Evolutionary conservation across 805 yeast genomes (phyloP).

Genomic region (Candida ponderosae): DNA sequence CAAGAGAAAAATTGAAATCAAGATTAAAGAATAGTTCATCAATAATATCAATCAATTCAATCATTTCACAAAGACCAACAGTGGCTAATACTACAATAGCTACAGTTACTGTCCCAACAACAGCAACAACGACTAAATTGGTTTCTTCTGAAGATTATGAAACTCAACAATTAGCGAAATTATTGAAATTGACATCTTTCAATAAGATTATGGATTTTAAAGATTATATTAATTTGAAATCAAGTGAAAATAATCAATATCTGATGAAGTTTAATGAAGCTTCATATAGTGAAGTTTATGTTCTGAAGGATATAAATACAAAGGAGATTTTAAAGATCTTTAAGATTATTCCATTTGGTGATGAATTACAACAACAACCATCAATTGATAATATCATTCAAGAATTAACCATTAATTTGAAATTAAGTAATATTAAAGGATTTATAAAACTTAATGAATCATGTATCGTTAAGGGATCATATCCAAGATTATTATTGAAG

Average conservation of each 20-base stretch:
- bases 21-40: constrained; percentile 46
- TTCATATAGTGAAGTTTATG: constrained; percentile 36
- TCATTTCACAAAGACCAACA: constrained; percentile 13
- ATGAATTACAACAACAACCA: constrained; percentile 32
- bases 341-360: constrained; percentile 48
- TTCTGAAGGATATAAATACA: constrained; percentile 17
- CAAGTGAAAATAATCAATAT: constrained; percentile 11
- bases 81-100: constrained; percentile 5
- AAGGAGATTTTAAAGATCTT: constrained; percentile 26
- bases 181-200: constrained; percentile 29
- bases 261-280: constrained; percentile 39
- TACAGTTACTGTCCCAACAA: not conserved
- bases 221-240: constrained; percentile 16
- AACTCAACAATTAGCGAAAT: constrained; percentile 20
- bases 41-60: constrained; percentile 31
- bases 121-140: not conserved
- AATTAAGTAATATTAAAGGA: constrained; percentile 33
- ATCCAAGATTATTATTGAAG: constrained; percentile 31
- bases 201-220: constrained; percentile 24
- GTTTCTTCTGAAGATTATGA: constrained; percentile 25
- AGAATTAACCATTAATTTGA: constrained; percentile 36
- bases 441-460: constrained; percentile 36
- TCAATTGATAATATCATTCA: constrained; percentile 34
- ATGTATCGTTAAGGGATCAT: constrained; percentile 37
- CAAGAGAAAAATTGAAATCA: constrained; percentile 45